These are phyloP conservation scores for Yamadazyma triangularis DNA, from an alignment of 1,139 yeast species.

Conservation along the genomic window DNA sequence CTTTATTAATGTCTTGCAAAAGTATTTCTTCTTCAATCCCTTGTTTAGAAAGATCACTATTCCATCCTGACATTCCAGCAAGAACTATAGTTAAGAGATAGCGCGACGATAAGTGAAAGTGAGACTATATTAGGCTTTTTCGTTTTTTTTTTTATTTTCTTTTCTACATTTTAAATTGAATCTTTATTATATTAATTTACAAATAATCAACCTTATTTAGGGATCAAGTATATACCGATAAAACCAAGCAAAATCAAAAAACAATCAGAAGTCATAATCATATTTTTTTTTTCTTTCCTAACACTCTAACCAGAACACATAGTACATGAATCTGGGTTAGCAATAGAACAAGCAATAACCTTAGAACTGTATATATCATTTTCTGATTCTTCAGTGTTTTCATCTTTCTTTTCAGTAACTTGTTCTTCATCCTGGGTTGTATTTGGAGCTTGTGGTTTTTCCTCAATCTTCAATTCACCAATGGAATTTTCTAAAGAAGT, in stretches of 20 bases:
- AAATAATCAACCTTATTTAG: too few species aligned
- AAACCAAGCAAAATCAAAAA: too few species aligned
- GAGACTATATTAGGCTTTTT: too few species aligned
- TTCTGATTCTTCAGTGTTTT: slow-evolving; percentile 23
- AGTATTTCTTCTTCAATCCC: slow-evolving; percentile 3
- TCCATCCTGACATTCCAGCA: not conserved
- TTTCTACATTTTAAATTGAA: too few species aligned
- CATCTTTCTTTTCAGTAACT: slow-evolving; percentile 16
- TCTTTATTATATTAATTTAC: too few species aligned
- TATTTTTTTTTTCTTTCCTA: too few species aligned
- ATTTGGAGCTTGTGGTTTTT: too few species aligned
- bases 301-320: slow-evolving; percentile 94
- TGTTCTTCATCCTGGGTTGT: slow-evolving; percentile 4
- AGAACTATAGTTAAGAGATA: too few species aligned
- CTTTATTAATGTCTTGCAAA: slow-evolving; percentile 1
- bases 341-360: slow-evolving; percentile 94
- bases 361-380: slow-evolving; percentile 85
- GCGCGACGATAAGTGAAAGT: too few species aligned
- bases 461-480: slow-evolving; percentile 36
- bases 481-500: slow-evolving; percentile 46
- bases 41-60: not conserved
- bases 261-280: too few species aligned
- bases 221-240: too few species aligned
- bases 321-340: slow-evolving; percentile 95
- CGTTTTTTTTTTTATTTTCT: too few species aligned